A percentile compares a stretch with the other conserved stretches of the same genome.
These are phyloP conservation scores for Puccinia coronata DNA, from an alignment of 1,284 basidiomycete genomes.

Conservation along the genomic window DNA sequence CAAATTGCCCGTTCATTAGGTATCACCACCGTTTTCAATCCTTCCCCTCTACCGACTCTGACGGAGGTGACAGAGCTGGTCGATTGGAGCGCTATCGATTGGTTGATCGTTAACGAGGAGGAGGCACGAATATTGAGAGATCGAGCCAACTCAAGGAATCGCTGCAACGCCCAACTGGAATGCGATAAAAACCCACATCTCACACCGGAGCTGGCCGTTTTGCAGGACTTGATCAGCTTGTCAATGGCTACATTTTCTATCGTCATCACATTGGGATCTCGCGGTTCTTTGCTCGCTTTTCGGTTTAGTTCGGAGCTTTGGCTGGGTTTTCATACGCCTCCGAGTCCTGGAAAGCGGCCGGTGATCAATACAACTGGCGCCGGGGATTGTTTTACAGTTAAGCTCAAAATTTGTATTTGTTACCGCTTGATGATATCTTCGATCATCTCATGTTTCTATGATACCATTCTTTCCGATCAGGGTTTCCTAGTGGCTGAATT, in stretches of 20 bases:
- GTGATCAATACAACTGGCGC: conserved; percentile 44
- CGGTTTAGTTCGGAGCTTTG: background rate
- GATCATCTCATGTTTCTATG: background rate
- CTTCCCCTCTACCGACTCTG: conserved; percentile 17
- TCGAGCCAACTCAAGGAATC: background rate
- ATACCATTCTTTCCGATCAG: background rate
- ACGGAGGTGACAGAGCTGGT: conserved; percentile 4
- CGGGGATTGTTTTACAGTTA: conserved; percentile 45
- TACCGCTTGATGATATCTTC: background rate
- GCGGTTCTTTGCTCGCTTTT: conserved; percentile 32
- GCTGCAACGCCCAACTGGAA: background rate
- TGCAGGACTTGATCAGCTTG: background rate
- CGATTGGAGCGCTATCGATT: conserved; percentile 27
- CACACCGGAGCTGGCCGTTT: background rate
- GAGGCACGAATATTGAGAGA: conserved; percentile 13
- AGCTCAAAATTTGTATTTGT: background rate
- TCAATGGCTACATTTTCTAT: conserved; percentile 15
- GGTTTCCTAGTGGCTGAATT: conserved; percentile 37
- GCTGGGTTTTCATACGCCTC: conserved; percentile 3
- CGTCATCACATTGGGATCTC: conserved; percentile 25
- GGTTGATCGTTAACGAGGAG: conserved; percentile 45
- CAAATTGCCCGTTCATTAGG: conserved; percentile 2
- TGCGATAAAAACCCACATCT: background rate
- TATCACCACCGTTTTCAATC: conserved; percentile 42
- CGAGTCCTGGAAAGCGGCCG: conserved; percentile 17